A percentile compares a stretch with the other conserved stretches of the same genome.
These are phyloP conservation scores for Cyclotella sp. DNA, from an alignment of 108 stramenopile species.

Conservation along the genomic window DNA sequence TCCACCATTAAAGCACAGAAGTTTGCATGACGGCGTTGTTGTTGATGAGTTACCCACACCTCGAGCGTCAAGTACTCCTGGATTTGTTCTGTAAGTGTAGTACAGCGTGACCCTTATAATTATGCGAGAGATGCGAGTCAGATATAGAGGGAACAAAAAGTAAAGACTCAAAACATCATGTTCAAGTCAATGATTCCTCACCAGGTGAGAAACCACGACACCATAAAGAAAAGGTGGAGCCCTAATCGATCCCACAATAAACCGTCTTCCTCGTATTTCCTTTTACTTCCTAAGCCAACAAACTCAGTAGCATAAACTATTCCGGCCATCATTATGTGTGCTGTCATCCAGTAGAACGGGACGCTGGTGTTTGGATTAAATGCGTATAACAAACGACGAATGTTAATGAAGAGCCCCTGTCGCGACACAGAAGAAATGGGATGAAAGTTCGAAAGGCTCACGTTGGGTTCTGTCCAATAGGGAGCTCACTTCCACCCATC, in stretches of 20 bases:
- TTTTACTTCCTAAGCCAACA: constrained; percentile 47
- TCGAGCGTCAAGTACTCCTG: constrained; percentile 67
- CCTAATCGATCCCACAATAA: constrained; percentile 67
- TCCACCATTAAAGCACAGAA: constrained; percentile 31
- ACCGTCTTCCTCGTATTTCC: constrained; percentile 38
- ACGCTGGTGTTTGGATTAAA: constrained; percentile 25
- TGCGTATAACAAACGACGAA: neutral
- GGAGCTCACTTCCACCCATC: constrained; percentile 54
- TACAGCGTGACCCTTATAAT: constrained; percentile 52
- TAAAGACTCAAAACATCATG: neutral
- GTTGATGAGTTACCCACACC: constrained; percentile 24
- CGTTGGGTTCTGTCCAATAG: constrained; percentile 66
- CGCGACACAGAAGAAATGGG: neutral
- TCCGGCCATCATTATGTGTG: constrained; percentile 51
- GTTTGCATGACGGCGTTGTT: constrained; percentile 28
- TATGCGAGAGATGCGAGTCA: neutral
- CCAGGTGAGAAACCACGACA: constrained; percentile 58
- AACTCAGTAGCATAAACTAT: constrained; percentile 56
- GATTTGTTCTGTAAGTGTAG: constrained; percentile 69
- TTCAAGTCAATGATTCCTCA: neutral
- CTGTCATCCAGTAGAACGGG: constrained; percentile 77
- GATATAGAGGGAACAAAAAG: neutral
- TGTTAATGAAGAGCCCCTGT: neutral
- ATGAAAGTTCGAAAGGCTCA: neutral
- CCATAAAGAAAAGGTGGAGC: constrained; percentile 62